Conservation (phyloP, 306 rosid genomes). For the Arachis stenosperma region DNA sequence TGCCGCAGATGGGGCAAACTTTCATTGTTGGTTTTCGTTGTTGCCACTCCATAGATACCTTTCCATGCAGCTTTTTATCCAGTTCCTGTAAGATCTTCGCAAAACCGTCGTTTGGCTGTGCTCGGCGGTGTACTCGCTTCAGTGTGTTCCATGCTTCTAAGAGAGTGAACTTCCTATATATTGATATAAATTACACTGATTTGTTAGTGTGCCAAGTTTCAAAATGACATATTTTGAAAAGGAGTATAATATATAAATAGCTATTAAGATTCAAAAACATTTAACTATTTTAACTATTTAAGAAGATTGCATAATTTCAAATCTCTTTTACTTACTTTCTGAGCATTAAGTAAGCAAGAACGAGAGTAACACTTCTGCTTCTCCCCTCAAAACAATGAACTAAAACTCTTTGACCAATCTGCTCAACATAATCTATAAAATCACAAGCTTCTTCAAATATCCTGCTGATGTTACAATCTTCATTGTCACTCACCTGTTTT, state of each 20-base stretch:
- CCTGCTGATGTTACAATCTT: slow-evolving; percentile 67
- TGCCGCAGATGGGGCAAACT: slow-evolving; percentile 87
- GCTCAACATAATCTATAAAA: slow-evolving; percentile 75
- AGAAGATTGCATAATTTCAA: slow-evolving; percentile 19
- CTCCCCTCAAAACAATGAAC: slow-evolving; percentile 96
- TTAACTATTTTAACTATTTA: background rate
- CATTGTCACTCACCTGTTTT: slow-evolving; percentile 72
- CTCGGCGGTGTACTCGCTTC: slow-evolving; percentile 81
- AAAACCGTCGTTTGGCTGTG: slow-evolving; percentile 93
- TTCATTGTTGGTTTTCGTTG: slow-evolving; percentile 76
- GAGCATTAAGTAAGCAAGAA: slow-evolving; percentile 89
- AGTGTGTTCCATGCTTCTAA: slow-evolving; percentile 79
- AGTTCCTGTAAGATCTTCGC: slow-evolving; percentile 65
- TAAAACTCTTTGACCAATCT: slow-evolving; percentile 67
- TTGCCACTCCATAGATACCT: slow-evolving; percentile 92
- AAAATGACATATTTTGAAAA: background rate
- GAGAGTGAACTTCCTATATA: slow-evolving; percentile 66
- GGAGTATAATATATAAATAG: background rate
- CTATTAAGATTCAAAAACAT: slow-evolving; percentile 13
- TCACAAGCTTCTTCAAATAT: slow-evolving; percentile 84
- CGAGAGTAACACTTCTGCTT: slow-evolving; percentile 91
- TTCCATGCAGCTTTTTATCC: slow-evolving; percentile 71
- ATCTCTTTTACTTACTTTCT: slow-evolving; percentile 66
- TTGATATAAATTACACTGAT: background rate
- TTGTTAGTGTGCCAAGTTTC: no score